Conservation (phyloP, 176 grass and related monocot species). For the Oryza nivara region DNA sequence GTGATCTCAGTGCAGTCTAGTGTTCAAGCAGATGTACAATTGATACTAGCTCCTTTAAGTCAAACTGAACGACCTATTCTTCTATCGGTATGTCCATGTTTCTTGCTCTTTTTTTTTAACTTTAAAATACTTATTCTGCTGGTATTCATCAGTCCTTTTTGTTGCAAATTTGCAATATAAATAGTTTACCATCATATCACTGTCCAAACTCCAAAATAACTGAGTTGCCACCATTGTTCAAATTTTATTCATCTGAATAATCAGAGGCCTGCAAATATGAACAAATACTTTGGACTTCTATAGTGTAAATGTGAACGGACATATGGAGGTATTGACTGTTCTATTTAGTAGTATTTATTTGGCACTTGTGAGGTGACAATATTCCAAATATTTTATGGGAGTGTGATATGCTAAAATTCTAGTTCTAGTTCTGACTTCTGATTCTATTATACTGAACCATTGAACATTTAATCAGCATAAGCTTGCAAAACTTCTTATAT, state of each 20-base stretch:
- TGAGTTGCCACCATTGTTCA: constrained; percentile 9
- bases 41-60: constrained; percentile 81
- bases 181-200: constrained; percentile 11
- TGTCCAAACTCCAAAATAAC: neutral
- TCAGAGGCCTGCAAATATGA: neutral
- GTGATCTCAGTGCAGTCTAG: constrained; percentile 67
- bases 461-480: constrained; percentile 19
- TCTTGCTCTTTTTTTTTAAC: constrained; percentile 23
- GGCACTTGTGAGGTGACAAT: constrained; percentile 10
- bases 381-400: constrained; percentile 25
- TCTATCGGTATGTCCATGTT: constrained; percentile 71
- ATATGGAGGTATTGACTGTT: constrained; percentile 4
- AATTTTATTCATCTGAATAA: constrained; percentile 6
- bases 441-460: neutral
- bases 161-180: constrained; percentile 19
- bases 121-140: neutral
- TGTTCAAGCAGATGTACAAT: constrained; percentile 74
- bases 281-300: constrained; percentile 7
- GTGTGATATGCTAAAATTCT: constrained; percentile 13
- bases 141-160: constrained; percentile 7
- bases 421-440: constrained; percentile 8
- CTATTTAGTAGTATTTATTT: constrained; percentile 16
- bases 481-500: neutral
- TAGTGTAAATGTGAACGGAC: constrained; percentile 1
- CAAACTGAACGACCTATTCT: constrained; percentile 83